phyloP scores from a whole-genome alignment of 2,329 filamentous ascomycete genomes.

The Cladobotryum protrusum region DNA sequence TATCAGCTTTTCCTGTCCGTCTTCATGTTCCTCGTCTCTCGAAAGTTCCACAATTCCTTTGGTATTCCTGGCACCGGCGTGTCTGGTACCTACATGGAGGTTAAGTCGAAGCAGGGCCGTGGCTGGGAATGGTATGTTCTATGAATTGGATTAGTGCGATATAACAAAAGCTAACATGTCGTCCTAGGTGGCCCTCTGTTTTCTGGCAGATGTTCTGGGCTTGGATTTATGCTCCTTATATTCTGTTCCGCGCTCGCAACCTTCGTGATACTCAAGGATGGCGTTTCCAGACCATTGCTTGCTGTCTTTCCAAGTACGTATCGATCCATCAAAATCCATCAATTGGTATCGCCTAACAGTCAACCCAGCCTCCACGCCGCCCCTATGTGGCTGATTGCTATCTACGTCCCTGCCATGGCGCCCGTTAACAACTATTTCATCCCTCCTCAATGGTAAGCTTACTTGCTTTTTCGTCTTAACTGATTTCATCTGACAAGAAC shows the following conservation, averaged over 20 bases:
- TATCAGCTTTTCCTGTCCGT: constrained; percentile 50
- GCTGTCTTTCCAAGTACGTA: constrained; percentile 39
- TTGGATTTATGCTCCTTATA: constrained; percentile 53
- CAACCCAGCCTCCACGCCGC: constrained; percentile 52
- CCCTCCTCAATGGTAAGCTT: constrained; percentile 55
- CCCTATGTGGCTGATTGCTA: constrained; percentile 60
- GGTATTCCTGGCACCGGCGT: constrained; percentile 58
- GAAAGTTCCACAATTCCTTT: constrained; percentile 57
- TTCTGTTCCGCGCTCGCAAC: constrained; percentile 54
- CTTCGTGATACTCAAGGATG: constrained; percentile 62
- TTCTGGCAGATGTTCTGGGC: constrained; percentile 61
- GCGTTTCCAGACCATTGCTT: constrained; percentile 55
- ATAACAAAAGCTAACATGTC: background rate
- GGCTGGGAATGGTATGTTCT: constrained; percentile 59
- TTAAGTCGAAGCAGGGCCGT: constrained; percentile 37
- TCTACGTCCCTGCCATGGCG: constrained; percentile 46
- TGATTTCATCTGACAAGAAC: constrained; percentile 5
- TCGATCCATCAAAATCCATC: background rate
- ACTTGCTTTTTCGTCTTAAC: background rate
- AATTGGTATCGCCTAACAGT: background rate
- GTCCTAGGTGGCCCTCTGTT: constrained; percentile 53
- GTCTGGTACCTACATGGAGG: constrained; percentile 45
- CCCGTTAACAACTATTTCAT: constrained; percentile 49
- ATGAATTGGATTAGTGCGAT: background rate
- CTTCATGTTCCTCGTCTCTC: constrained; percentile 56